These are phyloP conservation scores for Sphaerulina musiva DNA, from an alignment of 2,329 filamentous ascomycete species.

Conservation along the genomic window DNA sequence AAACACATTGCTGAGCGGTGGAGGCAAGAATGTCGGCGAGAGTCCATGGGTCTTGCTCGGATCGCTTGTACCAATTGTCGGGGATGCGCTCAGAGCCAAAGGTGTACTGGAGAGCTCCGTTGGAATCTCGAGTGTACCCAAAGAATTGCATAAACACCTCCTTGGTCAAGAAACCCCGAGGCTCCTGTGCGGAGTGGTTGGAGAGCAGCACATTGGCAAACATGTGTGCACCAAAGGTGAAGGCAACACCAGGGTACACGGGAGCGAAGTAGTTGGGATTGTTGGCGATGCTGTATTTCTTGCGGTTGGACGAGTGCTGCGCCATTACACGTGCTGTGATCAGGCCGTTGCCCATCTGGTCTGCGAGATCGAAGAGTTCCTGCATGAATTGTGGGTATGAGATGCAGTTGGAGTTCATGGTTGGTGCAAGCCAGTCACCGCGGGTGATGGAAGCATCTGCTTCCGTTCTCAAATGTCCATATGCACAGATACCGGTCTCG, in stretches of 20 bases:
- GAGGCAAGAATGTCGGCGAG: slow-evolving; percentile 22
- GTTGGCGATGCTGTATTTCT: slow-evolving; percentile 25
- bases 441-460: slow-evolving; percentile 27
- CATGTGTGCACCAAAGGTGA: slow-evolving; percentile 29
- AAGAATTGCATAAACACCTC: slow-evolving; percentile 22
- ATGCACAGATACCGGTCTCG: slow-evolving; percentile 25
- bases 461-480: slow-evolving; percentile 24
- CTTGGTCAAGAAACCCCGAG: slow-evolving; percentile 21
- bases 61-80: slow-evolving; percentile 27
- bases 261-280: slow-evolving; percentile 27
- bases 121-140: slow-evolving; percentile 22
- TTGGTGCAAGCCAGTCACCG: slow-evolving; percentile 26
- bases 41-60: slow-evolving; percentile 23
- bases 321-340: slow-evolving; percentile 24
- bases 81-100: slow-evolving; percentile 24
- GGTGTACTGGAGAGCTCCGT: slow-evolving; percentile 15
- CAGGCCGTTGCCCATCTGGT: slow-evolving; percentile 16
- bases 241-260: slow-evolving; percentile 25
- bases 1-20: slow-evolving; percentile 25
- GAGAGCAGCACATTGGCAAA: slow-evolving; percentile 24
- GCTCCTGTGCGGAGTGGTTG: slow-evolving; percentile 25
- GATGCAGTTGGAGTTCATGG: slow-evolving; percentile 23
- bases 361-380: slow-evolving; percentile 24
- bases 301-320: slow-evolving; percentile 25
- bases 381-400: slow-evolving; percentile 24